Conservation (phyloP, 2,329 filamentous ascomycete species). For the Penicillium occitanis region DNA sequence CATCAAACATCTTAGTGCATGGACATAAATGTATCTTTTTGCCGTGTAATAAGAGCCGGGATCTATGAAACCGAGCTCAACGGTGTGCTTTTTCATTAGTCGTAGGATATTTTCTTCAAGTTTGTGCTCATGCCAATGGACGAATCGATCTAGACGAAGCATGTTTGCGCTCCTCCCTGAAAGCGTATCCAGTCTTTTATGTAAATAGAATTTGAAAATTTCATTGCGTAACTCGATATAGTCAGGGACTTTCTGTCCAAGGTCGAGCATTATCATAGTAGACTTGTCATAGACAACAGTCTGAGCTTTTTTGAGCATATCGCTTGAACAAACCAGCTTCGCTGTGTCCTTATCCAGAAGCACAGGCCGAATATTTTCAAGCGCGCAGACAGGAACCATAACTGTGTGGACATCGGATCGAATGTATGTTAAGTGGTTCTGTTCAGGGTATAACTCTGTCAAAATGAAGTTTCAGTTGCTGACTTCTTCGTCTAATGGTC, state of each 20-base stretch:
- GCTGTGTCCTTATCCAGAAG: neutral
- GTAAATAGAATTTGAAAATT: neutral
- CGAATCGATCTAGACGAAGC: constrained; percentile 9
- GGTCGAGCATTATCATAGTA: neutral
- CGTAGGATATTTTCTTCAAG: neutral
- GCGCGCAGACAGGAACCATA: neutral
- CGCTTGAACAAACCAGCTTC: neutral
- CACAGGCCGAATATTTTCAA: neutral
- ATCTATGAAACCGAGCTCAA: neutral
- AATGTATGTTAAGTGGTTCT: neutral
- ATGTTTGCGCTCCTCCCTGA: neutral
- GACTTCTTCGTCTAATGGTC: neutral
- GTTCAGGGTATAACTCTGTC: neutral
- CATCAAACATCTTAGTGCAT: neutral
- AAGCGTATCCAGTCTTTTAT: neutral
- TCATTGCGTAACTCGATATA: neutral
- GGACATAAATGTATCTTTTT: neutral
- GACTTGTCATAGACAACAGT: neutral
- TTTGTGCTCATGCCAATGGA: neutral
- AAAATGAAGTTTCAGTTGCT: neutral
- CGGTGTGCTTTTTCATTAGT: neutral
- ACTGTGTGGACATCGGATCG: neutral
- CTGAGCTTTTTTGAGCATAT: neutral
- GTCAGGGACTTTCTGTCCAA: neutral
- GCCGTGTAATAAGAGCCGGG: neutral